These are phyloP conservation scores for Saccharomyces hybrid DNA, from an alignment of 1,139 yeast genomes.

Conservation along the genomic window DNA sequence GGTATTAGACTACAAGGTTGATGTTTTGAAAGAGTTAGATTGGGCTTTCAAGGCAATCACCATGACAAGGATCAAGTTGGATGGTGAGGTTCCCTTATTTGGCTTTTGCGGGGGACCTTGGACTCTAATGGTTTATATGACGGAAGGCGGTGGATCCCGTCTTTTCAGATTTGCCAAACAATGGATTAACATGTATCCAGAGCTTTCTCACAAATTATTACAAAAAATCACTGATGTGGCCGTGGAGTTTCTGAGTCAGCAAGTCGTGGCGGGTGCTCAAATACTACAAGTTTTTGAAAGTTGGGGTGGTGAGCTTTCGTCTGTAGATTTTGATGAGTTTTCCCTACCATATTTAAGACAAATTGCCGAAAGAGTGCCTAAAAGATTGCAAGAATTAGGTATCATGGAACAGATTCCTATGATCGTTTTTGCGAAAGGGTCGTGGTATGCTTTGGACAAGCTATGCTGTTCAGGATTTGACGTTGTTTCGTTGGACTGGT, in stretches of 20 bases:
- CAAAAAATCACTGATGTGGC: slow-evolving; percentile 84
- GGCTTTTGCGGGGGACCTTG: slow-evolving; percentile 99
- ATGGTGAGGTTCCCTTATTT: slow-evolving; percentile 86
- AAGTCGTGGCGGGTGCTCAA: slow-evolving; percentile 96
- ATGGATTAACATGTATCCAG: slow-evolving; percentile 80
- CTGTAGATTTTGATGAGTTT: slow-evolving; percentile 78
- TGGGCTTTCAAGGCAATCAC: slow-evolving; percentile 96
- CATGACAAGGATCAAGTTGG: slow-evolving; percentile 69
- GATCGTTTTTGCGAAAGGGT: slow-evolving; percentile 90
- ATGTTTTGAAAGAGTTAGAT: slow-evolving; percentile 67
- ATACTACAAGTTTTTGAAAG: slow-evolving; percentile 94
- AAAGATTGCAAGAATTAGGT: slow-evolving; percentile 64
- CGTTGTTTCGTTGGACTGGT: slow-evolving; percentile 88
- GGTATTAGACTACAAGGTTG: slow-evolving; percentile 50
- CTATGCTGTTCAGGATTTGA: slow-evolving; percentile 82
- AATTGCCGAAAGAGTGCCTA: slow-evolving; percentile 63
- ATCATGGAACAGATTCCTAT: slow-evolving; percentile 68
- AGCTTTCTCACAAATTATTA: slow-evolving; percentile 61
- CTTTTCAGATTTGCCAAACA: slow-evolving; percentile 85
- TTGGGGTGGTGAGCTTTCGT: slow-evolving; percentile 97
- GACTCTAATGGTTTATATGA: slow-evolving; percentile 94
- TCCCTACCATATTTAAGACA: slow-evolving; percentile 81
- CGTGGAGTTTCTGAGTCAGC: slow-evolving; percentile 85
- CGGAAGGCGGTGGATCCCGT: slow-evolving; percentile 95
- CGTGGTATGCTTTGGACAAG: slow-evolving; percentile 93